Evolutionary conservation across 179 eudicot species (phyloP).

Genomic region (Spinacia oleracea): DNA sequence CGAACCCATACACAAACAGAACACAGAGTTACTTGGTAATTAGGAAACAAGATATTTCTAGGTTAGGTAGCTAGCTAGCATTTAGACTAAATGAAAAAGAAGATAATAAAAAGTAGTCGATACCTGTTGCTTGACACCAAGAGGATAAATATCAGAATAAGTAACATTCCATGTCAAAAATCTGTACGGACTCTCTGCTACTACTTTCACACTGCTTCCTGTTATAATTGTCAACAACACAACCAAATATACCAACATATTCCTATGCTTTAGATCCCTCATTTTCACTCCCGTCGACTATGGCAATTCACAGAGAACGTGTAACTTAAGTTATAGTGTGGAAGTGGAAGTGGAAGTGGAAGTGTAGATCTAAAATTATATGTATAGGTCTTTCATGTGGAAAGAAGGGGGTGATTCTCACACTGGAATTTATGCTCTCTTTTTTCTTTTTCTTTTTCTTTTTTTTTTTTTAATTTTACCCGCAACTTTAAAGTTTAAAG

Average conservation of each 20-base stretch:
- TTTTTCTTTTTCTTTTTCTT: background rate
- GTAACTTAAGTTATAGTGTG: too few relatives aligned
- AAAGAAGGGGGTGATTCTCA: background rate
- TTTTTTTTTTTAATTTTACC: background rate
- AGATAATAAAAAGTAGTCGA: background rate
- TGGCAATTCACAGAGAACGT: too few relatives aligned
- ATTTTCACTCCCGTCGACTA: too few relatives aligned
- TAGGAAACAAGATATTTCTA: too few relatives aligned
- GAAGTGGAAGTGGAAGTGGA: background rate
- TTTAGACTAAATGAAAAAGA: background rate
- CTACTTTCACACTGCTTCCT: conserved; percentile 3
- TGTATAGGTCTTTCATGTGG: background rate
- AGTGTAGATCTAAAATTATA: background rate
- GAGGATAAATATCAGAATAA: conserved; percentile 34
- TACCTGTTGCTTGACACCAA: conserved; percentile 37
- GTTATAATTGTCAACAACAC: conserved; percentile 9
- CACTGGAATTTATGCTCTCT: background rate
- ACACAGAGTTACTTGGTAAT: too few relatives aligned
- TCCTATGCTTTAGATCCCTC: background rate
- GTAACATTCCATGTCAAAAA: conserved; percentile 39
- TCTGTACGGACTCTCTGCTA: conserved; percentile 34
- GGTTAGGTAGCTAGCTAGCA: too few relatives aligned
- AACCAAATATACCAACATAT: background rate
- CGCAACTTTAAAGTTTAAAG: background rate
- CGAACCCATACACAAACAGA: too few relatives aligned